Percentiles rank a stretch among this genome's conserved stretches.
These are phyloP conservation scores for Gossypioides kirkii DNA, from an alignment of 345 rosid genomes.

Conservation along the genomic window DNA sequence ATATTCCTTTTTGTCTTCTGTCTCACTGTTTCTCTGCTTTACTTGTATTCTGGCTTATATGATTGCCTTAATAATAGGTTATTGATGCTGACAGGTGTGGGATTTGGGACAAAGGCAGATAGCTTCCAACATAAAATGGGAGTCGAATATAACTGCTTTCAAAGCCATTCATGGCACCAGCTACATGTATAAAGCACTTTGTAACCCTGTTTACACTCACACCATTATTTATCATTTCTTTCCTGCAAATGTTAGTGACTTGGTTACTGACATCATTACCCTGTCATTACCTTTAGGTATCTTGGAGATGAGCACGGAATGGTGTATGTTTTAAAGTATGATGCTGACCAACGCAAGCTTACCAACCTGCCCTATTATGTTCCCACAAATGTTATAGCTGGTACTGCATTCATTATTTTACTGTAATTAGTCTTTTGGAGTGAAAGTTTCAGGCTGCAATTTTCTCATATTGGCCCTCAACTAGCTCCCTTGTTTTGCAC, in stretches of 20 bases:
- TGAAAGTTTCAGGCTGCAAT: neutral
- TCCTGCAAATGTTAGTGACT: neutral
- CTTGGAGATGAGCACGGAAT: constrained; percentile 78
- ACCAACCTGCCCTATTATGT: constrained; percentile 58
- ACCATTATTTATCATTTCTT: constrained; percentile 14
- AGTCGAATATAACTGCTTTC: constrained; percentile 77
- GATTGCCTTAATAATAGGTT: constrained; percentile 21
- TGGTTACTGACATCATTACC: neutral
- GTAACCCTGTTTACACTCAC: neutral
- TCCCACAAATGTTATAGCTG: constrained; percentile 55
- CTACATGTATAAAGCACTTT: constrained; percentile 50
- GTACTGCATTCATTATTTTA: constrained; percentile 29
- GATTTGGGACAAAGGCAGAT: constrained; percentile 57
- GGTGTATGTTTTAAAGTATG: constrained; percentile 61
- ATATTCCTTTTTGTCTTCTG: neutral
- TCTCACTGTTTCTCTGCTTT: neutral
- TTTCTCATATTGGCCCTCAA: neutral
- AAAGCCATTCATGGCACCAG: constrained; percentile 62
- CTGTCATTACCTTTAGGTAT: constrained; percentile 41
- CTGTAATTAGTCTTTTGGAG: neutral
- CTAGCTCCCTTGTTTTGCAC: neutral
- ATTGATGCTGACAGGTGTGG: constrained; percentile 63
- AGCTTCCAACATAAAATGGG: constrained; percentile 57
- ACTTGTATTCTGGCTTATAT: neutral
- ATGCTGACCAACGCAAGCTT: constrained; percentile 45